A percentile compares a stretch with the other conserved stretches of the same genome.
Conservation (phyloP, 169 alveolate species). For the Besnoitia besnoiti region DNA sequence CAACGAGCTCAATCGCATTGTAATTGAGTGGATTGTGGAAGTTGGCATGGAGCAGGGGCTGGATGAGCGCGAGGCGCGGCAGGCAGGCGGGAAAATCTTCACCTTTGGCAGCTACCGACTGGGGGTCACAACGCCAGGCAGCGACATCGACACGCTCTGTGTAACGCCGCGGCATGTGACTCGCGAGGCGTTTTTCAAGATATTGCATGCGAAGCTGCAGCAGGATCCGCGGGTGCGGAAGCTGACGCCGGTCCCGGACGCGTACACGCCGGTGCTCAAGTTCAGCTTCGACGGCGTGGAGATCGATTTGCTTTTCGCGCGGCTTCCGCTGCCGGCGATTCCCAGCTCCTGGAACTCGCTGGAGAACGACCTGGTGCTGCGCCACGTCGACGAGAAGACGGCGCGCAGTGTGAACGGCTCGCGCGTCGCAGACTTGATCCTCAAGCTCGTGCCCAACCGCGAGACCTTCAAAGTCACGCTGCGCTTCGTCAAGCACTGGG, state of each 20-base stretch:
- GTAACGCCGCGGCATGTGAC: conserved; percentile 96
- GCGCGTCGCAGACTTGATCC: conserved; percentile 94
- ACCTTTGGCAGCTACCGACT: conserved; percentile 94
- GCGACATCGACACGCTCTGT: conserved; percentile 98
- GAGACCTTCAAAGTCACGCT: conserved; percentile 92
- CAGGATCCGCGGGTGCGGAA: conserved; percentile 90
- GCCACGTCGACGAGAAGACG: conserved; percentile 88
- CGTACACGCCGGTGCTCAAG: conserved; percentile 97
- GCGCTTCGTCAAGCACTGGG: conserved; percentile 97
- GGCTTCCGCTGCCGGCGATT: conserved; percentile 86
- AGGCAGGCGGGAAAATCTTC: conserved; percentile 72
- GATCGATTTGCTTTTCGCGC: conserved; percentile 96
- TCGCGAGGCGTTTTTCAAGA: conserved; percentile 92
- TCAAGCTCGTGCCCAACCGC: conserved; percentile 92
- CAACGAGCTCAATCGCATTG: conserved; percentile 47
- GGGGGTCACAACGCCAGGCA: conserved; percentile 97
- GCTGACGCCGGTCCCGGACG: conserved; percentile 94
- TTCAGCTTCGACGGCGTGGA: conserved; percentile 93
- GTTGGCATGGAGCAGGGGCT: conserved; percentile 68
- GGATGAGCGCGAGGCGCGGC: conserved; percentile 66
- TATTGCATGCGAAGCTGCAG: conserved; percentile 88
- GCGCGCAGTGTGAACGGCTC: conserved; percentile 93
- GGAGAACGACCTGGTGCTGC: conserved; percentile 82
- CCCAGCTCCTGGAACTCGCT: conserved; percentile 88
- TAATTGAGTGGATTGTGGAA: conserved; percentile 70